A percentile compares a stretch with the other conserved stretches of the same genome.
These are phyloP conservation scores for Vanrija humicola DNA, from an alignment of 1,284 basidiomycete species.

Conservation along the genomic window DNA sequence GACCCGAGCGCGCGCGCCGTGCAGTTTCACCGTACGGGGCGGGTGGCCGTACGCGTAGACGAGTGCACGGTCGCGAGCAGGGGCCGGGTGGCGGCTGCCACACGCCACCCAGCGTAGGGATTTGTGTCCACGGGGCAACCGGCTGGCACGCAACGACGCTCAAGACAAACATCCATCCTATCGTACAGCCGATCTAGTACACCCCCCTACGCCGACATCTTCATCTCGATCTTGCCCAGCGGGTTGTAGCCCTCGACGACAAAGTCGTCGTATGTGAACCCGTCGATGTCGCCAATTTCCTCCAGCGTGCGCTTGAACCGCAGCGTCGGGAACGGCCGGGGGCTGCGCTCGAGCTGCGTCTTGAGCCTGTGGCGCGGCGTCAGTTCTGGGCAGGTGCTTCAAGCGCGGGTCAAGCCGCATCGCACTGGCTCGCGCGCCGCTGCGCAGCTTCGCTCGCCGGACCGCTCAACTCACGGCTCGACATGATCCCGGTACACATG, in stretches of 20 bases:
- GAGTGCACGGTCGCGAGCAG: no score
- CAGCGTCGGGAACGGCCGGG: constrained; percentile 78
- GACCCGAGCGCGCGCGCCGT: no score
- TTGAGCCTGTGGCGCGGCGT: constrained; percentile 52
- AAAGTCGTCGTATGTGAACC: constrained; percentile 76
- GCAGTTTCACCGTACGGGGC: no score
- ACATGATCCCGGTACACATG: constrained; percentile 95
- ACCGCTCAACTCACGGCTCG: constrained; percentile 54
- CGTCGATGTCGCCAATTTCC: constrained; percentile 65
- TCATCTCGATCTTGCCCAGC: constrained; percentile 86
- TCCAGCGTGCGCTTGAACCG: constrained; percentile 61
- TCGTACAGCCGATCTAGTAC: neutral
- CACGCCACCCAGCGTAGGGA: no score
- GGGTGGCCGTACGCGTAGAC: no score
- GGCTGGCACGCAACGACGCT: no score
- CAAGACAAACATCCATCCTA: no score
- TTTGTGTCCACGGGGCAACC: no score
- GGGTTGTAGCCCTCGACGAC: constrained; percentile 82
- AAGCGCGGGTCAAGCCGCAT: neutral
- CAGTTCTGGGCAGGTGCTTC: no score
- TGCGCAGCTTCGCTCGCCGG: neutral
- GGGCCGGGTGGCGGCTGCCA: no score
- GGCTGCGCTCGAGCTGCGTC: constrained; percentile 72
- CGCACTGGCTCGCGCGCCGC: neutral
- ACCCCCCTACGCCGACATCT: constrained; percentile 73